Conservation (phyloP, 2,329 filamentous ascomycete species). For the Fusarium nurragi region DNA sequence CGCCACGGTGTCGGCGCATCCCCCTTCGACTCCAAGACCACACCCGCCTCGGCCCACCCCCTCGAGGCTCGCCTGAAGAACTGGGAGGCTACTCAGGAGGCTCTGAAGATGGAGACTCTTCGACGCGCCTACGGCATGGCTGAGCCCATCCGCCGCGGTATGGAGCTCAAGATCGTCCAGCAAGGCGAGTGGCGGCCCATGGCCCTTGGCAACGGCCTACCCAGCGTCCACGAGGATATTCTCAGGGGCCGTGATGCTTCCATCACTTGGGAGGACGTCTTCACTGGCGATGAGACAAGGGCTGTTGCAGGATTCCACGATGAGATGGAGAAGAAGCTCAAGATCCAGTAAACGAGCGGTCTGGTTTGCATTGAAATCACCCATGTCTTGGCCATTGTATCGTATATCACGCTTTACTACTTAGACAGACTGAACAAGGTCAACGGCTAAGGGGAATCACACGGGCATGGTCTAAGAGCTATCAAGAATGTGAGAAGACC, state of each 20-base stretch:
- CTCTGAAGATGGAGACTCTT: slow-evolving; percentile 86
- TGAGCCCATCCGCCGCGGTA: slow-evolving; percentile 89
- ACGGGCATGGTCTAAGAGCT: neutral
- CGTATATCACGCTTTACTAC: slow-evolving; percentile 31
- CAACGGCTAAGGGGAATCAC: neutral
- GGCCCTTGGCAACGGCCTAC: slow-evolving; percentile 67
- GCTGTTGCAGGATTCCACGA: slow-evolving; percentile 80
- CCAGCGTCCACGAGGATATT: slow-evolving; percentile 88
- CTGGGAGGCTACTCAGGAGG: slow-evolving; percentile 91
- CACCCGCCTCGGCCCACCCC: slow-evolving; percentile 76
- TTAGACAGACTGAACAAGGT: slow-evolving; percentile 29
- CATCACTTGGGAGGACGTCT: slow-evolving; percentile 94
- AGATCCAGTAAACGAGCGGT: slow-evolving; percentile 63
- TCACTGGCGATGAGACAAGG: slow-evolving; percentile 78
- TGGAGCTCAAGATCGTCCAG: slow-evolving; percentile 91
- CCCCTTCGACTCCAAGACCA: slow-evolving; percentile 57
- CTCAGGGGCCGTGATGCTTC: slow-evolving; percentile 80
- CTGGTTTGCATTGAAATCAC: slow-evolving; percentile 1
- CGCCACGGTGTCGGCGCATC: slow-evolving; percentile 81
- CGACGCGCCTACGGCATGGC: slow-evolving; percentile 89
- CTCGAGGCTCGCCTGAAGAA: slow-evolving; percentile 88
- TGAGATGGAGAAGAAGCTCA: slow-evolving; percentile 93
- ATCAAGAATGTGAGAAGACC: slow-evolving; percentile 10
- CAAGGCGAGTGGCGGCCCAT: slow-evolving; percentile 83
- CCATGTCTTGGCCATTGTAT: slow-evolving; percentile 2